Percentiles rank a stretch among this genome's conserved stretches.
Evolutionary conservation across 2,329 filamentous ascomycete species (phyloP).

Genomic region (Fonsecaea nubica): DNA sequence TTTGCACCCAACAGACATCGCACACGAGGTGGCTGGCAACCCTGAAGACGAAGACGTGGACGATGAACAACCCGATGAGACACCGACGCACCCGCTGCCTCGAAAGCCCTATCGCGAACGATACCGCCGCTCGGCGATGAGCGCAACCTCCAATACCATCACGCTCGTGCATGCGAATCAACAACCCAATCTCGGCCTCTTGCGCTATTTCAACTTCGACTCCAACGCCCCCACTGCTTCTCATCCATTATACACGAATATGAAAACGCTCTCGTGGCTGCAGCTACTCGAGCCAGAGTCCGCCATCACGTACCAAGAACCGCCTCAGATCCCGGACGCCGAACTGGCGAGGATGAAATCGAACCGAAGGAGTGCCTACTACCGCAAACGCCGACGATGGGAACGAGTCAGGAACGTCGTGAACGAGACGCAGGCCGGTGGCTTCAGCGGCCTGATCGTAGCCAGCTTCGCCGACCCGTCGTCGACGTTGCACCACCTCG

Average conservation of each 20-base stretch:
- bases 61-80: constrained; percentile 22
- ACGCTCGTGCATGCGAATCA: constrained; percentile 81
- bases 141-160: constrained; percentile 73
- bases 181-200: constrained; percentile 83
- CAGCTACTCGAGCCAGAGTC: constrained; percentile 79
- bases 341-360: constrained; percentile 75
- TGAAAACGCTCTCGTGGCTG: constrained; percentile 88
- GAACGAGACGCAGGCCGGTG: constrained; percentile 74
- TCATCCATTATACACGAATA: constrained; percentile 81
- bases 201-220: constrained; percentile 91
- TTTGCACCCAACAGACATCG: constrained; percentile 60
- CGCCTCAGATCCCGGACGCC: constrained; percentile 64
- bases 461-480: constrained; percentile 82
- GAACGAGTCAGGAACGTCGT: constrained; percentile 74
- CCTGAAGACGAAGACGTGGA: constrained; percentile 28
- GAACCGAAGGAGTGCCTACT: constrained; percentile 82
- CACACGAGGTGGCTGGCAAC: constrained; percentile 22
- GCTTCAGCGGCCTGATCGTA: constrained; percentile 82
- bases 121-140: constrained; percentile 47
- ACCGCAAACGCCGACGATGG: constrained; percentile 87
- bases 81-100: constrained; percentile 30
- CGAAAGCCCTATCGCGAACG: constrained; percentile 42
- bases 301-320: constrained; percentile 76
- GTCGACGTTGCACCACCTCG: constrained; percentile 73
- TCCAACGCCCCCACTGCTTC: constrained; percentile 65